Evolutionary conservation across 1,284 basidiomycete genomes (phyloP).

Genomic region (Ustilago shanxiensis): DNA sequence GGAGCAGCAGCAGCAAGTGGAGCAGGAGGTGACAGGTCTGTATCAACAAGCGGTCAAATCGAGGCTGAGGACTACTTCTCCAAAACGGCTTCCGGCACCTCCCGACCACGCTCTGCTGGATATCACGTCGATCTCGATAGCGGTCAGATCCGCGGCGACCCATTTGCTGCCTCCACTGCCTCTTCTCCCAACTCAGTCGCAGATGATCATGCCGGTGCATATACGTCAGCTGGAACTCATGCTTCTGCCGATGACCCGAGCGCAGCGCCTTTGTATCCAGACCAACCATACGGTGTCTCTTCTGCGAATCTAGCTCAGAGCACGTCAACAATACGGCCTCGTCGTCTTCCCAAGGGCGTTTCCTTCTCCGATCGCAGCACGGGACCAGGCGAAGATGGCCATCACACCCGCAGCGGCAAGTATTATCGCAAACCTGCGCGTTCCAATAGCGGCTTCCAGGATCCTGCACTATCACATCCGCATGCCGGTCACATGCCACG

Average conservation of each 20-base stretch:
- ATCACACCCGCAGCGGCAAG: constrained; percentile 19
- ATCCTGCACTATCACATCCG: constrained; percentile 7
- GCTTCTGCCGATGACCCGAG: neutral
- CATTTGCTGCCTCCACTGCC: constrained; percentile 20
- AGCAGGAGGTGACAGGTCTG: too few species aligned
- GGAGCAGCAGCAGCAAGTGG: neutral
- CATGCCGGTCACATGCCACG: constrained; percentile 31
- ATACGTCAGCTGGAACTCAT: neutral
- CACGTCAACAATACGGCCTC: constrained; percentile 35
- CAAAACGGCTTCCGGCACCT: constrained; percentile 7
- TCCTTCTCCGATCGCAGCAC: constrained; percentile 45
- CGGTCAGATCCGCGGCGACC: constrained; percentile 38
- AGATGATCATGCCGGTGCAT: constrained; percentile 6
- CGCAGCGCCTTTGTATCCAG: constrained; percentile 14
- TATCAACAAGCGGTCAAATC: constrained; percentile 2
- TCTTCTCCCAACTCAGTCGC: constrained; percentile 29
- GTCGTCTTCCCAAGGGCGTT: constrained; percentile 43
- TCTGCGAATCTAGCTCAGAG: constrained; percentile 13
- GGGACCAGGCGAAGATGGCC: constrained; percentile 50
- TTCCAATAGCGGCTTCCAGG: constrained; percentile 46
- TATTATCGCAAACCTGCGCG: constrained; percentile 35
- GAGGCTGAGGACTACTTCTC: constrained; percentile 41
- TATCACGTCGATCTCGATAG: constrained; percentile 49
- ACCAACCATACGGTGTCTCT: constrained; percentile 19
- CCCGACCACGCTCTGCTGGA: constrained; percentile 14